A percentile compares a stretch with the other conserved stretches of the same genome.
These are phyloP conservation scores for Botrytis fragariae DNA, from an alignment of 2,329 filamentous ascomycete genomes.

Conservation along the genomic window DNA sequence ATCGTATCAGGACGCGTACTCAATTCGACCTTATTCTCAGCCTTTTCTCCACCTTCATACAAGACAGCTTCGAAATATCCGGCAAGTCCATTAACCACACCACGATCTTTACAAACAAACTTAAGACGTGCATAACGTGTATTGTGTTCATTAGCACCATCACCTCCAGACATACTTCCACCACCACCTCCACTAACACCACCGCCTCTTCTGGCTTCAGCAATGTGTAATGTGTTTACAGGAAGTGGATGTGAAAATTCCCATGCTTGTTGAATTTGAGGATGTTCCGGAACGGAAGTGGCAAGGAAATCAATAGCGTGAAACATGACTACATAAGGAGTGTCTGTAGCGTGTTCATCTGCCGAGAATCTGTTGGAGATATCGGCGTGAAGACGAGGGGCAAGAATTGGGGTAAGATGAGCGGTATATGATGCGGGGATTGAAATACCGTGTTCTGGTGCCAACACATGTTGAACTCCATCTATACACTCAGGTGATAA, in stretches of 20 bases:
- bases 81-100: slow-evolving; percentile 84
- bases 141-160: slow-evolving; percentile 89
- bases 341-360: slow-evolving; percentile 76
- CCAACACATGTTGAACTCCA: slow-evolving; percentile 88
- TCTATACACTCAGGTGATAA: slow-evolving; percentile 95
- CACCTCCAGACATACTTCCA: slow-evolving; percentile 70
- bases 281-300: slow-evolving; percentile 55
- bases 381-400: slow-evolving; percentile 81
- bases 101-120: slow-evolving; percentile 75
- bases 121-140: slow-evolving; percentile 72
- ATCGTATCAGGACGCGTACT: slow-evolving; percentile 92
- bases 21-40: slow-evolving; percentile 68
- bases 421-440: slow-evolving; percentile 93
- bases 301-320: slow-evolving; percentile 86
- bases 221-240: slow-evolving; percentile 51
- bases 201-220: slow-evolving; percentile 59
- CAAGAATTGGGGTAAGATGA: slow-evolving; percentile 86
- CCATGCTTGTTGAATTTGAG: slow-evolving; percentile 74
- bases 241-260: slow-evolving; percentile 76
- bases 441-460: slow-evolving; percentile 76
- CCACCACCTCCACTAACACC: slow-evolving; percentile 64
- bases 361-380: slow-evolving; percentile 59
- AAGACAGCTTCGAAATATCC: slow-evolving; percentile 98
- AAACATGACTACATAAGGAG: slow-evolving; percentile 91
- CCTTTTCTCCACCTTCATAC: slow-evolving; percentile 56